phyloP scores from a whole-genome alignment of 1,284 basidiomycete species.

The Tilletia walkeri region DNA sequence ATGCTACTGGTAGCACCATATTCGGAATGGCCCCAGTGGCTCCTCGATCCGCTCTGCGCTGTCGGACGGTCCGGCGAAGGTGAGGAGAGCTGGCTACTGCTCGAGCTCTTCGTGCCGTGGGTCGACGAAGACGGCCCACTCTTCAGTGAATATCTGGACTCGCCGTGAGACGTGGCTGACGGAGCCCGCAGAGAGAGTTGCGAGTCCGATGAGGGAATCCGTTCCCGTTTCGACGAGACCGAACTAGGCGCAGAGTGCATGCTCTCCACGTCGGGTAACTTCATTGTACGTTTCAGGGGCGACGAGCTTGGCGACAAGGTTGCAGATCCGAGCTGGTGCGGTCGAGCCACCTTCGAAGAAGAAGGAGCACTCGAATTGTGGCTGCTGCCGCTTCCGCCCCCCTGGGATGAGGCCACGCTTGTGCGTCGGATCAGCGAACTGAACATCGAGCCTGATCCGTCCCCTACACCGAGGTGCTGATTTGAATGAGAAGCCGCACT shows the following conservation, averaged over 20 bases:
- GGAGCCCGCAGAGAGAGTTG: not conserved
- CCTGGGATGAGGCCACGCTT: not conserved
- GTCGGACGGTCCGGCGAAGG: not conserved
- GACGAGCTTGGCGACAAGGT: not conserved
- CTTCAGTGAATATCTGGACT: not conserved
- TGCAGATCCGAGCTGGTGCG: not conserved
- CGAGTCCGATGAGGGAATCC: not conserved
- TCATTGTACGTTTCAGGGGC: not conserved
- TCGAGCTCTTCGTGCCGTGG: constrained; percentile 1
- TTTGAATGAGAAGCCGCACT: constrained; percentile 1
- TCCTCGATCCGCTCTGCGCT: not conserved
- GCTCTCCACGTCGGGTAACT: not conserved
- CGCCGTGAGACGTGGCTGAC: not conserved
- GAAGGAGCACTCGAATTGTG: too few relatives aligned
- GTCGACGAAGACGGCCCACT: constrained; percentile 4
- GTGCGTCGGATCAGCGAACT: constrained; percentile 4
- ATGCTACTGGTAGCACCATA: not conserved
- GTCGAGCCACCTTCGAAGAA: too few relatives aligned
- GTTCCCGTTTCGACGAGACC: not conserved
- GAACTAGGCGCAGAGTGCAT: not conserved
- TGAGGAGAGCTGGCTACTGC: constrained; percentile 2
- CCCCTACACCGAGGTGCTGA: not conserved
- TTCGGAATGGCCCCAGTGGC: not conserved
- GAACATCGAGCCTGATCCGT: not conserved
- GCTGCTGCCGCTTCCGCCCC: too few relatives aligned